Base-by-base conservation (phyloP, 257 asterid genomes). In the Verbena officinalis region DNA sequence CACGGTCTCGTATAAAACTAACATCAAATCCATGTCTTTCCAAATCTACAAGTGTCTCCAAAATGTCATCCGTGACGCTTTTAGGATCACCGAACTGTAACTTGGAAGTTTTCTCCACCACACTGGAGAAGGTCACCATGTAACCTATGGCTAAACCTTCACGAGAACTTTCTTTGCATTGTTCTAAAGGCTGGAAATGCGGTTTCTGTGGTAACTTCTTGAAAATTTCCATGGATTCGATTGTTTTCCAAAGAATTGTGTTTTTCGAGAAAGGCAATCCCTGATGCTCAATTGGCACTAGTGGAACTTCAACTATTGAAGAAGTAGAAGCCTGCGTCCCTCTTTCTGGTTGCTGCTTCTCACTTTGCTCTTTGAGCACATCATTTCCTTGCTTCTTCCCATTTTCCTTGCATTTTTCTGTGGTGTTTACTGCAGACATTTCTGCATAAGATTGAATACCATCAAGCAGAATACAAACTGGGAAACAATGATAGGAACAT, bases 61-160 rank as follows among this genome's bases (percentile, higher is more conserved):
- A 58, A 20, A 81, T 67, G 36, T 87, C 96, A 12, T 80, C 78
- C 7, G 71, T 72, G 43, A 52, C 38, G 76, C 80, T 69, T 66
- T 57, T 59, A 4, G 93, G 78, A 60, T 77, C 88, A 6, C 62
- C 76, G 40, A 73, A 48, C 68, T 51, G 83, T 70, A 93, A 60
- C 60, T 54, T 81, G 16, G 79, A 72, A 34, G 76, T 67, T 67
- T 64, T 86, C 33, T 83, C 96, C 24, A 84, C 95, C 56, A 78
- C 55, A 21, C 82, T 73, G 46, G 81, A 50, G 68, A 83, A 94
- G 8, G 78, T 83, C 0, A 88, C 95, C 97, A 88, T 94, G 55
- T 9, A 76, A 36, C 90, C 96, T 48, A 91, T 76, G 52, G 98
- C 98, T 64, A 77, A 60, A 31, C 96, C 95, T 72, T 89, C 98